phyloP scores from a whole-genome alignment of 2,329 filamentous ascomycete species.

The Fusarium albidum region DNA sequence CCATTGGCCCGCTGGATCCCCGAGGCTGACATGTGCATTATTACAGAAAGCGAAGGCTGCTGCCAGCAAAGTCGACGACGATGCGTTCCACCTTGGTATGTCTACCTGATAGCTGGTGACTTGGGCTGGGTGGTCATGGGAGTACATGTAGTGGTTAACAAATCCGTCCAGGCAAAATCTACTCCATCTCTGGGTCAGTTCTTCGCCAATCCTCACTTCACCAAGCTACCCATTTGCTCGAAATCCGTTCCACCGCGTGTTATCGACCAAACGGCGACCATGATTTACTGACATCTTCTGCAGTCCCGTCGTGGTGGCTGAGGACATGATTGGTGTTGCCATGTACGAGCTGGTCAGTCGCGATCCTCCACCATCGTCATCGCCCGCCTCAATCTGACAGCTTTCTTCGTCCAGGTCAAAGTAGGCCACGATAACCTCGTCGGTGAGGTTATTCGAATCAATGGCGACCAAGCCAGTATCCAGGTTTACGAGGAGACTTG shows the following conservation, averaged over 20 bases:
- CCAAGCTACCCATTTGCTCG: conserved; percentile 4
- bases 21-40: conserved; percentile 27
- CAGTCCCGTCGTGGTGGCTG: conserved; percentile 92
- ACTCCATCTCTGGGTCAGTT: conserved; percentile 69
- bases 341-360: conserved; percentile 95
- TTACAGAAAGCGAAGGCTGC: conserved; percentile 38
- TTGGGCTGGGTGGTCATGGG: conserved; percentile 8
- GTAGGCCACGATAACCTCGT: conserved; percentile 92
- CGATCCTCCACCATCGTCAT: conserved; percentile 13
- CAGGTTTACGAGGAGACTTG: conserved; percentile 99
- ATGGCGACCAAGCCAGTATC: conserved; percentile 92
- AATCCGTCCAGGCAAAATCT: conserved; percentile 62
- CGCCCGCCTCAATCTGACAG: conserved; percentile 16
- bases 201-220: conserved; percentile 3
- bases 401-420: conserved; percentile 68
- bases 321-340: conserved; percentile 98
- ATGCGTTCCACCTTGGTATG: conserved; percentile 52
- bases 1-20: conserved; percentile 18
- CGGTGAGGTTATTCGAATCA: conserved; percentile 98
- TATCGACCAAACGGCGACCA: conserved; percentile 1
- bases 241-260: conserved; percentile 12
- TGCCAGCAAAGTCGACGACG: conserved; percentile 47
- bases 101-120: background rate
- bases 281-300: conserved; percentile 42
- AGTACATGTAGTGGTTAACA: conserved; percentile 32